Conservation (phyloP, 345 rosid species). For the sweet orange (Citrus sinensis) region DNA sequence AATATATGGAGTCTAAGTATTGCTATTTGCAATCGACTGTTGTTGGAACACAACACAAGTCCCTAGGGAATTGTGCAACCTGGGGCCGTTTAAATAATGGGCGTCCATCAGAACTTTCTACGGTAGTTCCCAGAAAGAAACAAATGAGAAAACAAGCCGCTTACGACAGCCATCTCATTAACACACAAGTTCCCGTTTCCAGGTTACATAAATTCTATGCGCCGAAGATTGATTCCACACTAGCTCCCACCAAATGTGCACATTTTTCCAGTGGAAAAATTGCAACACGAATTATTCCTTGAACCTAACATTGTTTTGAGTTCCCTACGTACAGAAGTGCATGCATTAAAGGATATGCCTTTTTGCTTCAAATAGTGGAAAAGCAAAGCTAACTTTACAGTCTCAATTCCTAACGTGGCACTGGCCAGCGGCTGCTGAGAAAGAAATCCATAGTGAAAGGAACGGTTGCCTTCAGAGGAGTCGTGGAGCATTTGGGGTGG, state of each 20-base stretch:
- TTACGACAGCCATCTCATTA: not conserved
- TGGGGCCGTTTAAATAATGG: not conserved
- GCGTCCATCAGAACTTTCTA: not conserved
- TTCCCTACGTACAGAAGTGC: not conserved
- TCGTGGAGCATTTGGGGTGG: not conserved
- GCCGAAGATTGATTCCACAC: not conserved
- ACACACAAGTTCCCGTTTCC: too few relatives aligned
- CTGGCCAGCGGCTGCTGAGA: not conserved
- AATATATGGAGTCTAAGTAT: not conserved
- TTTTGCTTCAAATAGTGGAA: too few relatives aligned
- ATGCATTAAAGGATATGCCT: not conserved
- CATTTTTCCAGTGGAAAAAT: not conserved
- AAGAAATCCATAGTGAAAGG: not conserved
- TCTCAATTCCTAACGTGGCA: not conserved
- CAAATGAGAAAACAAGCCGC: conserved; percentile 8
- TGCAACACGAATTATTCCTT: not conserved
- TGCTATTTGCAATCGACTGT: not conserved
- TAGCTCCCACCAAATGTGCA: not conserved
- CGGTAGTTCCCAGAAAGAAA: conserved; percentile 15
- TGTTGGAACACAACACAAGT: not conserved
- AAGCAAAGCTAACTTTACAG: not conserved
- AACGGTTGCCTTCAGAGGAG: not conserved
- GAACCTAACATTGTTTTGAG: not conserved
- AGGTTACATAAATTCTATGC: not conserved
- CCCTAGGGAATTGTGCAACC: not conserved